Conservation (phyloP, 2,329 filamentous ascomycete species). For the Penicillium sp. region DNA sequence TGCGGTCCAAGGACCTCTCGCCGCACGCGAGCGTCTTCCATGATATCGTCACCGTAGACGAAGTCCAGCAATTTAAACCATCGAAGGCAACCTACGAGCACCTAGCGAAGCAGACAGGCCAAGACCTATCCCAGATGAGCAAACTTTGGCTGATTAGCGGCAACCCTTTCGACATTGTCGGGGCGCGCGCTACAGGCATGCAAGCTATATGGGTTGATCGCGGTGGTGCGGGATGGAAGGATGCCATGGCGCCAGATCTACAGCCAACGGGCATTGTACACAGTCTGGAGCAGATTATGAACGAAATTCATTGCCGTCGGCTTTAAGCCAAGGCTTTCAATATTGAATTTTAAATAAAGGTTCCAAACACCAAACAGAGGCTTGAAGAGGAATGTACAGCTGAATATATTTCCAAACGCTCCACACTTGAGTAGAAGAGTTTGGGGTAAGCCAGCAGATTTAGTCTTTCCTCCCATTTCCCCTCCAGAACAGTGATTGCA, state of each 20-base stretch:
- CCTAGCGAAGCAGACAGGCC: slow-evolving; percentile 54
- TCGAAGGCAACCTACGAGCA: slow-evolving; percentile 61
- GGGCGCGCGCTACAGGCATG: slow-evolving; percentile 62
- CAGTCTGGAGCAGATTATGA: slow-evolving; percentile 59
- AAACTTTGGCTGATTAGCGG: slow-evolving; percentile 68
- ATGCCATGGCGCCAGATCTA: slow-evolving; percentile 54
- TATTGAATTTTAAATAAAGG: not conserved
- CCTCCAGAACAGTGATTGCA: slow-evolving; percentile 45
- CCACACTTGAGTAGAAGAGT: slow-evolving; percentile 43
- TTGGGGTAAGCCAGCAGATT: slow-evolving; percentile 48
- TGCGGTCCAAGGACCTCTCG: slow-evolving; percentile 56
- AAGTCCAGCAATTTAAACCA: slow-evolving; percentile 64
- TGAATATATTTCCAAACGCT: slow-evolving; percentile 50
- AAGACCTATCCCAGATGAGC: slow-evolving; percentile 43
- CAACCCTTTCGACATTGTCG: slow-evolving; percentile 72
- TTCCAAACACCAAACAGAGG: not conserved
- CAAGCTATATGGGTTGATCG: slow-evolving; percentile 68
- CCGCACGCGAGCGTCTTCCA: slow-evolving; percentile 52
- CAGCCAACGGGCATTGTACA: slow-evolving; percentile 56
- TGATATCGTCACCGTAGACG: slow-evolving; percentile 62
- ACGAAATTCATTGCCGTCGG: slow-evolving; percentile 30
- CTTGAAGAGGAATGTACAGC: slow-evolving; percentile 38
- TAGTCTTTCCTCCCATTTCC: slow-evolving; percentile 50
- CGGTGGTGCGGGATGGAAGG: slow-evolving; percentile 62
- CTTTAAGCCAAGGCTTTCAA: not conserved